phyloP scores from a whole-genome alignment of 306 rosid species.

The Purshia tridentata region DNA sequence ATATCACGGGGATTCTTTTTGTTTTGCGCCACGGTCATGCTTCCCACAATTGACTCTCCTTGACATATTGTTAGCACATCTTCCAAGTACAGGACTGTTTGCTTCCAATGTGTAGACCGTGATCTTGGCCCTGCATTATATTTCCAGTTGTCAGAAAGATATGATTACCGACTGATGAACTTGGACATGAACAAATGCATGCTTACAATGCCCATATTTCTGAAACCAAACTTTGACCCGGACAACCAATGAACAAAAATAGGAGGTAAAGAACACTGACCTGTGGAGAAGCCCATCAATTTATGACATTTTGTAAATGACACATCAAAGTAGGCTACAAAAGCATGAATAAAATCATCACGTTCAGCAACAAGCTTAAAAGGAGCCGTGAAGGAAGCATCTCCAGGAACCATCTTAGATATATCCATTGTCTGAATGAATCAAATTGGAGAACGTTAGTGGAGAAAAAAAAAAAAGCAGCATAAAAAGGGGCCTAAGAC shows the following conservation, averaged over 20 bases:
- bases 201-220: not conserved
- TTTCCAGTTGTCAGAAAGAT: slow-evolving; percentile 16
- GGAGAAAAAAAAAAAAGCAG: not conserved
- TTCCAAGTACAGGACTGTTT: slow-evolving; percentile 89
- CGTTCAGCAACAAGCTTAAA: slow-evolving; percentile 91
- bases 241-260: slow-evolving; percentile 5
- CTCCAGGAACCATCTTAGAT: slow-evolving; percentile 94
- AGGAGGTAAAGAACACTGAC: slow-evolving; percentile 38
- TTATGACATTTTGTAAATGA: slow-evolving; percentile 90
- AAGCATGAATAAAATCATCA: slow-evolving; percentile 88
- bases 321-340: slow-evolving; percentile 96
- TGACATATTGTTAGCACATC: slow-evolving; percentile 84
- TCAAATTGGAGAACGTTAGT: slow-evolving; percentile 20
- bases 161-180: not conserved
- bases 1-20: slow-evolving; percentile 85
- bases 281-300: slow-evolving; percentile 94
- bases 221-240: not conserved
- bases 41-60: slow-evolving; percentile 79
- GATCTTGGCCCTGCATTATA: slow-evolving; percentile 78
- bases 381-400: slow-evolving; percentile 85
- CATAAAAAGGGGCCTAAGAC: slow-evolving; percentile 6
- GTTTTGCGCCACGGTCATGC: slow-evolving; percentile 77
- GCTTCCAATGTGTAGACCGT: slow-evolving; percentile 92
- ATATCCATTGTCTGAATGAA: slow-evolving; percentile 91
- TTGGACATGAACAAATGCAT: not conserved